phyloP scores from a whole-genome alignment of 768 basidiomycete species.

The Boletus subparvulus region DNA sequence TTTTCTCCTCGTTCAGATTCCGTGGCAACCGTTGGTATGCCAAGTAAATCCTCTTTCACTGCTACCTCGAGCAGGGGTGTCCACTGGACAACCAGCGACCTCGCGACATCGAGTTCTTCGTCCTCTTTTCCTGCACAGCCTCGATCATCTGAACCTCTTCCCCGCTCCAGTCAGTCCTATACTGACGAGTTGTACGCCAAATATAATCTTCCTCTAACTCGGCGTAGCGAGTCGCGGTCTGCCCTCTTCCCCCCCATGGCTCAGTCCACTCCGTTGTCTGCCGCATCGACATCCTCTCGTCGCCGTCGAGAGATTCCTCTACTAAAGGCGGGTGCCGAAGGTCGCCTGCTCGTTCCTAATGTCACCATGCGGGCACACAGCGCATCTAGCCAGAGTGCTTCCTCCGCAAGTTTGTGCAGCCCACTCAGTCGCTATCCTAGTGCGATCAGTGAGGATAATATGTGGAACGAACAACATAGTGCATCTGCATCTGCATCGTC shows the following conservation, averaged over 20 bases:
- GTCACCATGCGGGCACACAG: constrained; percentile 36
- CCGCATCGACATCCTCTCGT: constrained; percentile 34
- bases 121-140: constrained; percentile 27
- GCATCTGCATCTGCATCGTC: constrained; percentile 23
- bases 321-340: constrained; percentile 59
- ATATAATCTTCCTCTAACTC: constrained; percentile 51
- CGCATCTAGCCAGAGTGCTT: constrained; percentile 35
- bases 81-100: constrained; percentile 45
- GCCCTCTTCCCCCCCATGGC: constrained; percentile 39
- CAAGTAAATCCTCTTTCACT: constrained; percentile 42
- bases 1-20: constrained; percentile 43
- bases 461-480: constrained; percentile 28
- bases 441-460: constrained; percentile 37
- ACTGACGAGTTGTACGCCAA: constrained; percentile 53
- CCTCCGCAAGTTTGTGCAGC: constrained; percentile 32
- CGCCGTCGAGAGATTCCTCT: constrained; percentile 53
- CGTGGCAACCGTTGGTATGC: constrained; percentile 30
- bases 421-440: constrained; percentile 43
- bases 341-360: constrained; percentile 58
- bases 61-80: constrained; percentile 54
- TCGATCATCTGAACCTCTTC: constrained; percentile 22
- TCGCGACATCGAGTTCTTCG: constrained; percentile 17
- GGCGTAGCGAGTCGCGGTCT: constrained; percentile 52
- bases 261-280: constrained; percentile 37
- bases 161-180: constrained; percentile 32